Base-by-base conservation (phyloP, 2,329 filamentous ascomycete species). In the Cercospora brassicicola region DNA sequence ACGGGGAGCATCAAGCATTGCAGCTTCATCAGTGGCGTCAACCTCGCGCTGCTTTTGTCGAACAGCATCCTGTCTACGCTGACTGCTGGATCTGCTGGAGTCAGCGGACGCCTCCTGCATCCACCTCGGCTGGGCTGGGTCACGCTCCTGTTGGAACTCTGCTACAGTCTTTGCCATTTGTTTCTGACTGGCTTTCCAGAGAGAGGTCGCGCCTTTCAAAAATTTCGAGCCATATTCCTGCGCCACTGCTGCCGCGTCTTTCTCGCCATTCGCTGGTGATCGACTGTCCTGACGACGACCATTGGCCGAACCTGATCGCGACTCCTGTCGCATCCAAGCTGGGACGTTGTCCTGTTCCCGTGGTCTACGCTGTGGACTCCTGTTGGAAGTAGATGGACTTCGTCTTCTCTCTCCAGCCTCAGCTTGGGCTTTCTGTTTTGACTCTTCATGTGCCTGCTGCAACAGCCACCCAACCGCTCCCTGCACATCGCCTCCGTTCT, bases 131-230 rank as follows among this genome's bases (percentile, higher is more conserved):
- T 97, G 92, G 75, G 79, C 91, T 2, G 91, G 85, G 76, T 97
- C 93, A 28, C 84, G 86, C 75, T 96, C 93, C 63, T 84, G 81
- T 73, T 88, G 87, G 67, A 98, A 91, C 15, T 99, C 95, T 8
- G 93, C 89, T 36, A 98, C 91, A 4, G 93, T 94, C 79, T 95
- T 93, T 75, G 96, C 93, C 67, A 98, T 87, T 78, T 92, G 94
- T 80, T 97, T 99, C 76, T 94, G 92, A 0, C 94, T 90, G 2
- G 91, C 92, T 78, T 97, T 99, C 95, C 95, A 99, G 0, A 98
- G 82, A 0, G 92, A 94, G 73, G 96, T 96, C 1, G 95, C 95
- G 2, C 94, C 95, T 79, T 99, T 99, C 79, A 98, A 89, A 11
- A 99, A 81, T 69, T 87, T 96, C 55, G 83, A 92, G 0, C 95